phyloP scores from a whole-genome alignment of 2,329 filamentous ascomycete genomes.

The Elsinoe necatrix region DNA sequence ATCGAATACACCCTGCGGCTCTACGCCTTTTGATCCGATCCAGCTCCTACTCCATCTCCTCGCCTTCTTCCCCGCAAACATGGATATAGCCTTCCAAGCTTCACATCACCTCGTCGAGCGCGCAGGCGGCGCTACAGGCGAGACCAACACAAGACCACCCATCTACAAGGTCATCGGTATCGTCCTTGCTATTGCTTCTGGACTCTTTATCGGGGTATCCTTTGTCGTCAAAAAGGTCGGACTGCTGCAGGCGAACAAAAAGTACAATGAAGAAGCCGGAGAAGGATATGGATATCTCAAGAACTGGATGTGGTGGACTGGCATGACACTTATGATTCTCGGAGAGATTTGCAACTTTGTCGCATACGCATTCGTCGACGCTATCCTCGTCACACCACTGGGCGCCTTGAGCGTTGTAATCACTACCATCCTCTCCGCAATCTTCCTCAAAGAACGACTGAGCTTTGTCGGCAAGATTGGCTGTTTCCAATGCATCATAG shows the following conservation, averaged over 20 bases:
- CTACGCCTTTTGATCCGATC: background rate
- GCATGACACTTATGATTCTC: constrained; percentile 94
- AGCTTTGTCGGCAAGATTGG: constrained; percentile 95
- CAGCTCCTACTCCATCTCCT: background rate
- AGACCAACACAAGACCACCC: constrained; percentile 37
- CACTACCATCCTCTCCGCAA: constrained; percentile 80
- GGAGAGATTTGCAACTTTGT: constrained; percentile 97
- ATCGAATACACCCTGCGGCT: background rate
- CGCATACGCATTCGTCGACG: constrained; percentile 93
- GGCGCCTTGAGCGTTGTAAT: constrained; percentile 89
- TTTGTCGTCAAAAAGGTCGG: constrained; percentile 96
- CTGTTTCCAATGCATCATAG: constrained; percentile 90
- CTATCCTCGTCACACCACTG: constrained; percentile 86
- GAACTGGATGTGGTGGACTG: constrained; percentile 88
- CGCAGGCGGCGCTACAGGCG: constrained; percentile 30
- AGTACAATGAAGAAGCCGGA: constrained; percentile 91
- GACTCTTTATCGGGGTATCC: constrained; percentile 84
- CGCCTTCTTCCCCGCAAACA: constrained; percentile 23
- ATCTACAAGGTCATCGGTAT: constrained; percentile 83
- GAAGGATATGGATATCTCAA: constrained; percentile 97
- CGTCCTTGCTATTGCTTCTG: constrained; percentile 73
- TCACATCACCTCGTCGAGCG: constrained; percentile 40
- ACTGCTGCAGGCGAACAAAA: constrained; percentile 82
- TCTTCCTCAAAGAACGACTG: constrained; percentile 90
- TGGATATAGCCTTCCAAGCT: constrained; percentile 37